Conservation (phyloP, 768 basidiomycete genomes). For the Tricholoma terreum region DNA sequence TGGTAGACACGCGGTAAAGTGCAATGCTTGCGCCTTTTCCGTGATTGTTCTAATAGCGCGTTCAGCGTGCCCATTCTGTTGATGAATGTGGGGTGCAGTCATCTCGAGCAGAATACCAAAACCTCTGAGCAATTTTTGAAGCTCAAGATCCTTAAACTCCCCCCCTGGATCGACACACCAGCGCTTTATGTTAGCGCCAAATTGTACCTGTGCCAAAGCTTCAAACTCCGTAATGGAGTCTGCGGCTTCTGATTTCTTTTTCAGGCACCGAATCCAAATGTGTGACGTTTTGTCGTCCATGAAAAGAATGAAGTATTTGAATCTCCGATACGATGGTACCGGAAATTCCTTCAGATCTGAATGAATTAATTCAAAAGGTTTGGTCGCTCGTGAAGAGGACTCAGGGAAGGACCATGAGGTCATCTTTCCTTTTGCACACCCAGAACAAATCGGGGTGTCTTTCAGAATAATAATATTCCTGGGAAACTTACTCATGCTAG, state of each 20-base stretch:
- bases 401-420: conserved; percentile 9
- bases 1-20: background rate
- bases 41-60: background rate
- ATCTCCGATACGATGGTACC: conserved; percentile 14
- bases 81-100: background rate
- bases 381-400: conserved; percentile 7
- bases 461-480: background rate
- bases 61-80: conserved; percentile 1
- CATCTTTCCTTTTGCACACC: conserved; percentile 19
- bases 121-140: background rate
- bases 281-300: conserved; percentile 13
- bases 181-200: background rate
- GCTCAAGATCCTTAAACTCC: background rate
- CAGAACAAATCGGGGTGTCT: conserved; percentile 4
- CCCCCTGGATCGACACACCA: background rate
- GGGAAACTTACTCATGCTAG: conserved; percentile 4
- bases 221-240: background rate
- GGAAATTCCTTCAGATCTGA: conserved; percentile 20
- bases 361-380: conserved; percentile 18
- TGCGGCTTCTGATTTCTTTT: background rate
- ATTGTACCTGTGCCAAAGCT: background rate
- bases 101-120: background rate
- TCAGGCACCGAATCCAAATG: conserved; percentile 3
- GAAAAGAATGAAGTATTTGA: conserved; percentile 15
- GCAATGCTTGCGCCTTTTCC: conserved; percentile 2